phyloP scores from a whole-genome alignment of 148 eudicot species.

The Amaranthus cruentus region DNA sequence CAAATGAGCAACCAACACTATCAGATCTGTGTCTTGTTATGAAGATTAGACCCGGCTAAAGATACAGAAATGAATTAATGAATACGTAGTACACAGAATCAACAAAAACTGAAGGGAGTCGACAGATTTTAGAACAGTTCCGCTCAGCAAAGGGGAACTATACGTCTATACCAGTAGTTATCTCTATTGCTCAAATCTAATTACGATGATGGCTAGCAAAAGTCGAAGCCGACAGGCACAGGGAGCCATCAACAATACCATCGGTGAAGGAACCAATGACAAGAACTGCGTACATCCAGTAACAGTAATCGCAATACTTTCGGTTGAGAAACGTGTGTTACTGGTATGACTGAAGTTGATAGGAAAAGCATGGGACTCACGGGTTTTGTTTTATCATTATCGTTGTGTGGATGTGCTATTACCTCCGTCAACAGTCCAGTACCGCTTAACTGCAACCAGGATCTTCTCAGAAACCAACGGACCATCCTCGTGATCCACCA shows the following conservation, averaged over 20 bases:
- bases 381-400: conserved; percentile 1
- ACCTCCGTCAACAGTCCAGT: conserved; percentile 63
- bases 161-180: neutral
- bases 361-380: neutral
- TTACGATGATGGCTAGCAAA: neutral
- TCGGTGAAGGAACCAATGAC: neutral
- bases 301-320: neutral
- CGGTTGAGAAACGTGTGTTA: neutral
- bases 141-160: neutral
- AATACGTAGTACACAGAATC: neutral
- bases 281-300: neutral
- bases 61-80: neutral
- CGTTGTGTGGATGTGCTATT: conserved; percentile 62
- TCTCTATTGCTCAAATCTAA: conserved; percentile 5
- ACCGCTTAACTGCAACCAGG: conserved; percentile 77
- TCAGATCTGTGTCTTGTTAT: too few relatives aligned
- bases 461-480: conserved; percentile 81
- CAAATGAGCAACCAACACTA: too few relatives aligned
- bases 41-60: too few relatives aligned
- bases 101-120: conserved; percentile 1
- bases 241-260: neutral
- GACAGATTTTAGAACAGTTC: neutral
- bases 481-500: conserved; percentile 95
- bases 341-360: neutral
- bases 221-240: conserved; percentile 1